phyloP scores from a whole-genome alignment of 257 asterid genomes.

The Fraxinus pennsylvanica region DNA sequence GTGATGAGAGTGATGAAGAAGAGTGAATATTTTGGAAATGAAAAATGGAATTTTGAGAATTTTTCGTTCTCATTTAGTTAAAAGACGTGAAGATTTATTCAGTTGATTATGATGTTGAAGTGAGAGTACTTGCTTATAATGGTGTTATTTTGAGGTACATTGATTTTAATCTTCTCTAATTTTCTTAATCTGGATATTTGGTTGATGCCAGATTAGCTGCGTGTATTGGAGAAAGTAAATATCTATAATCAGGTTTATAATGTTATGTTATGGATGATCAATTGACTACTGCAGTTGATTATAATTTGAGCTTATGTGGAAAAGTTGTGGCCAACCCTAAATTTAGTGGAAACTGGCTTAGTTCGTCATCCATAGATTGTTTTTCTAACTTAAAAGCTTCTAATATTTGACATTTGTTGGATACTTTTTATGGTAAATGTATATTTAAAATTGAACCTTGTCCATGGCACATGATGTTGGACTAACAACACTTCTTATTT shows the following conservation, averaged over 20 bases:
- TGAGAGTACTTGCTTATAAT: background rate
- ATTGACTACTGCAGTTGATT: background rate
- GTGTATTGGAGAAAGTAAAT: background rate
- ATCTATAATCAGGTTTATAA: background rate
- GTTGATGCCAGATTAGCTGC: background rate
- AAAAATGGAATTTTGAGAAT: too few relatives aligned
- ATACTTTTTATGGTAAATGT: background rate
- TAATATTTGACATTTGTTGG: background rate
- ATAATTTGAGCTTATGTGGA: background rate
- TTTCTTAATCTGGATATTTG: background rate
- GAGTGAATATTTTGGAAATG: slow-evolving; percentile 23
- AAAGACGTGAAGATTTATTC: background rate
- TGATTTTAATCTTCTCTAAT: background rate
- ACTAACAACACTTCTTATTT: background rate
- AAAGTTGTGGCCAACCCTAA: background rate
- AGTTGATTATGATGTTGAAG: background rate
- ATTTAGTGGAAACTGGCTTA: background rate
- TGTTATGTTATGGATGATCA: background rate
- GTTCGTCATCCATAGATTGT: background rate
- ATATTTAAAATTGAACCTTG: background rate
- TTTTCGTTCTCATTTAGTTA: background rate
- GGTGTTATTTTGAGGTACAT: background rate
- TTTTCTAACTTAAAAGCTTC: background rate
- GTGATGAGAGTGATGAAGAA: slow-evolving; percentile 92
- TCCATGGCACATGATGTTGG: background rate